Conservation (phyloP, 257 asterid species). For the Eucommia ulmoides region DNA sequence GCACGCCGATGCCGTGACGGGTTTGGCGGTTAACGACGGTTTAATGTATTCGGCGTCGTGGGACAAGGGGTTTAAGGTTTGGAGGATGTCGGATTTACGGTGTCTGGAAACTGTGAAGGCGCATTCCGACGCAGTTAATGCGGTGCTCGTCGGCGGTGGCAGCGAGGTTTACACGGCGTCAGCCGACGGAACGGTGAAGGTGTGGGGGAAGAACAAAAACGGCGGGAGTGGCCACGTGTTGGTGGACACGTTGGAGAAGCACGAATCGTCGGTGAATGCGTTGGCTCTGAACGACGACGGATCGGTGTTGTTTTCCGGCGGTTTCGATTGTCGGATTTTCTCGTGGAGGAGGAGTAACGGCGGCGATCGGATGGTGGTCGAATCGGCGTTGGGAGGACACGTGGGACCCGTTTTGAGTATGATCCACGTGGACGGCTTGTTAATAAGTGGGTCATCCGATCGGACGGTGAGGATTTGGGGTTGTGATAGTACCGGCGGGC, state of each 20-base stretch:
- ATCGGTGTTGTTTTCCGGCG: slow-evolving; percentile 30
- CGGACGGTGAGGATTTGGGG: slow-evolving; percentile 40
- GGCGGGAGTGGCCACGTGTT: slow-evolving; percentile 5
- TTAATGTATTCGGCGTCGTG: slow-evolving; percentile 40
- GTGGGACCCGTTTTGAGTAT: slow-evolving; percentile 35
- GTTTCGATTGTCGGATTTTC: slow-evolving; percentile 26
- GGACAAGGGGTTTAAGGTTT: slow-evolving; percentile 43
- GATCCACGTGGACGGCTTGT: slow-evolving; percentile 15
- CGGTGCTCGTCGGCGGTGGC: slow-evolving; percentile 18
- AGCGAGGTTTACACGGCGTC: slow-evolving; percentile 38
- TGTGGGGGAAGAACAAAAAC: slow-evolving; percentile 19
- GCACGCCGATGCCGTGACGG: slow-evolving; percentile 43
- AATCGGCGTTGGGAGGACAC: slow-evolving; percentile 30
- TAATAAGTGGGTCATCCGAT: slow-evolving; percentile 54
- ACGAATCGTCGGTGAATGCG: slow-evolving; percentile 38
- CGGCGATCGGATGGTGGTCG: slow-evolving; percentile 9
- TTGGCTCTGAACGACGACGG: slow-evolving; percentile 27
- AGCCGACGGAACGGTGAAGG: slow-evolving; percentile 38
- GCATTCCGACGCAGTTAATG: slow-evolving; percentile 47
- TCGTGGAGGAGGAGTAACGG: slow-evolving; percentile 20
- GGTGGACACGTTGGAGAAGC: slow-evolving; percentile 14
- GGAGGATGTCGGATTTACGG: slow-evolving; percentile 26
- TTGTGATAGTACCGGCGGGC: slow-evolving; percentile 8
- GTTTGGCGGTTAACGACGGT: slow-evolving; percentile 20
- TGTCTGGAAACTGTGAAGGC: slow-evolving; percentile 35